Evolutionary conservation across 176 grass and related monocot species (phyloP), one percentile per base, ranked within the genome.

Genomic region (Tuctoria greenei): DNA sequence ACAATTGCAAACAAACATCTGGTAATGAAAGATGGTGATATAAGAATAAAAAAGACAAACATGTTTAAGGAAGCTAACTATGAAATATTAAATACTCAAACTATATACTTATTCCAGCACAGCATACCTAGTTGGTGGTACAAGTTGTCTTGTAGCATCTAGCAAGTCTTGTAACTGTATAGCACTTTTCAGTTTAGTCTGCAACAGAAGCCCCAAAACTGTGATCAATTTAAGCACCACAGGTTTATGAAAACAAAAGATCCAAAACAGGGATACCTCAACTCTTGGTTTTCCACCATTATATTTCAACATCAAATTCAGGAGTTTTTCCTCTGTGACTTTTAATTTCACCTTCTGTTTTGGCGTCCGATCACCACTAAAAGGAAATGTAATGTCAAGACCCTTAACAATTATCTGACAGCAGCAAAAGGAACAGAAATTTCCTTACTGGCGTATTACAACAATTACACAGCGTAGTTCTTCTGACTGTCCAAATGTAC

Each of bases 261-360:
- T 51, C 45, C 4, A 50, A 26, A 69, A 79, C 64, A 39, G 24
- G 21, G 63, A 25, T 76, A 98, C 95, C 89, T 99, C 95, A 68
- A 80, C 73, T 90, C 92, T 99, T 88, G 95, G 73, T 66, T 88
- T 99, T 83, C 95, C 91, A 27, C 87, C 89, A 75, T 99, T 99
- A 87, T 99, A 99, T 69, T 99, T 99, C 76, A 99, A 83, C 91
- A 99, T 95, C 83, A 99, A 93, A 88, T 99, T 99, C 25, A 99
- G 80, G 44, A 99, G 86, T 37, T 99, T 99, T 84, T 99, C 95
- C 87, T 99, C 95, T 27, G 82, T 99, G 71, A 94, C 95, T 76
- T 95, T 99, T 77, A 99, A 66, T 77, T 99, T 99, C 83, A 99
- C 95, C 62, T 99, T 99, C 82, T 99, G 95, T 85, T 99, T 99